A percentile compares a stretch with the other conserved stretches of the same genome.
Evolutionary conservation across 257 asterid species (phyloP).

Genomic region (Gentiana macrophylla): DNA sequence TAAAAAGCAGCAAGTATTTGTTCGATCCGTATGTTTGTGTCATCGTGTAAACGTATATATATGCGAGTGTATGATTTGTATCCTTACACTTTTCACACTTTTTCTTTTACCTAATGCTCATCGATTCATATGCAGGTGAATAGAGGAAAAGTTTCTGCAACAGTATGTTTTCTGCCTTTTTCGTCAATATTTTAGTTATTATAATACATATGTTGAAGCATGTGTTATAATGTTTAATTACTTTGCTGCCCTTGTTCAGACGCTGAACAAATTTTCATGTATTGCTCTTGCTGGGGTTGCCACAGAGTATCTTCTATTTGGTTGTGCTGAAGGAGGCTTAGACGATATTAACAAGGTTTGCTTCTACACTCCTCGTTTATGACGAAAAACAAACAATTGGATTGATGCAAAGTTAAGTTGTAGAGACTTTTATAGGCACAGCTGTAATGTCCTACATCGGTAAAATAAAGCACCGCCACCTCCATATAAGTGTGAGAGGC

Average conservation of each 20-base stretch:
- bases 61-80: no score
- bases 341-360: constrained; percentile 69
- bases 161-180: constrained; percentile 26
- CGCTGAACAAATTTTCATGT: constrained; percentile 80
- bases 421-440: no score
- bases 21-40: no score
- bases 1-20: neutral
- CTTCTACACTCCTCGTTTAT: no score
- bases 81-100: no score
- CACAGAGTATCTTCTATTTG: constrained; percentile 80
- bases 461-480: no score
- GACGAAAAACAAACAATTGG: no score
- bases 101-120: constrained; percentile 1
- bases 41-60: no score
- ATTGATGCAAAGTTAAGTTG: no score
- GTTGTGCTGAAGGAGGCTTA: constrained; percentile 91
- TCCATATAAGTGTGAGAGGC: no score
- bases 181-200: constrained; percentile 1
- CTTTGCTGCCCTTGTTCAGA: constrained; percentile 30
- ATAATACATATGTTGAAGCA: neutral
- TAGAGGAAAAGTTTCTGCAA: constrained; percentile 77
- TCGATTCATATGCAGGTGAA: constrained; percentile 47
- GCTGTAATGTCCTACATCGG: no score
- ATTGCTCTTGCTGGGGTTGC: constrained; percentile 94
- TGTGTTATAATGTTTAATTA: neutral